A percentile compares a stretch with the other conserved stretches of the same genome.
phyloP scores from a whole-genome alignment of 306 rosid genomes.

The Citrullus amarus region DNA sequence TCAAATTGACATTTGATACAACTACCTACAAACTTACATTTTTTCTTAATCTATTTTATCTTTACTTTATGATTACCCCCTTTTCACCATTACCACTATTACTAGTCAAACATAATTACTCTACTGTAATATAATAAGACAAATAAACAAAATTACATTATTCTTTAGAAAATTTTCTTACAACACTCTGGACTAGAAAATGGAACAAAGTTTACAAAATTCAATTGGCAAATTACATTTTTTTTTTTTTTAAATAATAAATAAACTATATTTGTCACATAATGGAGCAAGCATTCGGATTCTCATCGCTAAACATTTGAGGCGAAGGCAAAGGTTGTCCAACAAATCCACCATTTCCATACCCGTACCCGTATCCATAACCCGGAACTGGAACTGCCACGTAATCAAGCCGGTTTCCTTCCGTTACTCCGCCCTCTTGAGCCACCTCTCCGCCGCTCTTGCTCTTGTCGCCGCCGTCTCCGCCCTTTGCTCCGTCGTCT shows the following conservation, averaged over 20 bases:
- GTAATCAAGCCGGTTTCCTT: constrained; percentile 18
- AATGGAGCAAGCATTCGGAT: constrained; percentile 68
- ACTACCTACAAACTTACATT: too few species aligned
- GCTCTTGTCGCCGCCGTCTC: constrained; percentile 11
- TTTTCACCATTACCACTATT: background rate
- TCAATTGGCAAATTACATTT: background rate
- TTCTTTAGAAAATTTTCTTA: background rate
- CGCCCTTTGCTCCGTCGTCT: constrained; percentile 16
- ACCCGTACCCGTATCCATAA: constrained; percentile 11
- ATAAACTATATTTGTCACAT: constrained; percentile 27
- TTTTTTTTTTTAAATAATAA: background rate
- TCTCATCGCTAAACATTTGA: constrained; percentile 67
- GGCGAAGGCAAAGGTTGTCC: constrained; percentile 29
- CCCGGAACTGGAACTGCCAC: constrained; percentile 1
- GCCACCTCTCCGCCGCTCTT: background rate
- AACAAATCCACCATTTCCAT: constrained; percentile 18
- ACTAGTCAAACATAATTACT: background rate
- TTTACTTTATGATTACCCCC: too few species aligned
- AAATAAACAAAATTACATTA: background rate
- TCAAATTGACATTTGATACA: too few species aligned
- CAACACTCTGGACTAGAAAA: background rate
- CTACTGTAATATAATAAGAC: background rate
- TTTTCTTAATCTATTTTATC: too few species aligned
- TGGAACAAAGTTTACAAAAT: background rate
- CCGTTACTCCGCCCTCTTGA: constrained; percentile 9